Base-by-base conservation (phyloP, 2,329 filamentous ascomycete species). In the Harringtonia lauricola region DNA sequence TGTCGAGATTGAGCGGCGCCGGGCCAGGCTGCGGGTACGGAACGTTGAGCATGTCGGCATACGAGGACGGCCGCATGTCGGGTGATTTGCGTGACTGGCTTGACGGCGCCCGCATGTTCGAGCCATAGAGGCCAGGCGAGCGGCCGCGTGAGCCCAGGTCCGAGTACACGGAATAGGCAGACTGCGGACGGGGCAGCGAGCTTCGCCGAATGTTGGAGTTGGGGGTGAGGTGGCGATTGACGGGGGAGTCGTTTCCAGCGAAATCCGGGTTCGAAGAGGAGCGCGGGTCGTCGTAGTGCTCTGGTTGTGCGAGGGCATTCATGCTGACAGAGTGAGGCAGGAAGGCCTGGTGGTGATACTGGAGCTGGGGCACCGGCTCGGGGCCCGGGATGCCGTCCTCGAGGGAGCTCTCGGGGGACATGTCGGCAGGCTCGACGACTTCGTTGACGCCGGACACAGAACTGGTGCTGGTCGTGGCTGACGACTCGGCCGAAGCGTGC, bases 1-100 rank as follows among this genome's bases (percentile, higher is more conserved):
- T 95, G 61, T 94, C 86, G 47, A 94, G 71, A 24, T 76, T 57
- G 66, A 86, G 55, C 64, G 86, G 61, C 64, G 78, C 71, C 5
- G 76, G 74, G 2, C 70, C 72, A 45, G 86, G 86, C 60, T 94
- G 88, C 21, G 85, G 85, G 59, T 94, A 94, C 1, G 85, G 85
- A 13, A 75, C 67, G 55, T 78, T 81, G 46, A 81, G 66, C 38
- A 82, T 62, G 53, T 82, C 78, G 4, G 68, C 71, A 51, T 78
- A 79, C 6, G 72, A 71, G 14, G 66, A 65, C 17, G 65, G 64
- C 35, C 75, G 66, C 18, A 59, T 63, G 49, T 79, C 75, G 2
- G 75, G 75, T 2, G 75, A 79, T 50, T 63, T 72, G 42, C 74
- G 70, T 28, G 70, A 71, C 36, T 71, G 65, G 4, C 59, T 58